These are phyloP conservation scores for Tarenaya hassleriana DNA, from an alignment of 345 rosid species.

Conservation along the genomic window DNA sequence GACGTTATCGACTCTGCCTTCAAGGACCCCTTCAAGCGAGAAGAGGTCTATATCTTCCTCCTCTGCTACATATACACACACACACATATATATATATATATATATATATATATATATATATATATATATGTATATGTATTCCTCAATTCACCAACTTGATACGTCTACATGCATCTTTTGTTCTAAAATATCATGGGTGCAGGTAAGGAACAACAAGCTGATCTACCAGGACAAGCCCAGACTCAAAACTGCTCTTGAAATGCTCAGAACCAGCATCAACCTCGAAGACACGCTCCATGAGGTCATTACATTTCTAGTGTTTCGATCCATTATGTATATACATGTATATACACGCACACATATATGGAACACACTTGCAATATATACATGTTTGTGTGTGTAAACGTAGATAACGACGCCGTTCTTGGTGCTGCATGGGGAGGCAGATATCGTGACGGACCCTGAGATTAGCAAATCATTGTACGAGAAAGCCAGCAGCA, in stretches of 20 bases:
- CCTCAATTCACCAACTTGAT: too few relatives aligned
- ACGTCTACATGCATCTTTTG: too few relatives aligned
- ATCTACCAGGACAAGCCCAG: slow-evolving; percentile 96
- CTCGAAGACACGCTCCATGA: slow-evolving; percentile 62
- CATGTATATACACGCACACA: too few relatives aligned
- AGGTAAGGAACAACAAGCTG: slow-evolving; percentile 78
- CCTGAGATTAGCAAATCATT: slow-evolving; percentile 94
- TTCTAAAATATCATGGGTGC: too few relatives aligned
- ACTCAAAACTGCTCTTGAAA: slow-evolving; percentile 88
- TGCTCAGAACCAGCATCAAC: slow-evolving; percentile 88
- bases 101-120: too few relatives aligned
- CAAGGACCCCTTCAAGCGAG: slow-evolving; percentile 79
- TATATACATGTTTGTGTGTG: too few relatives aligned
- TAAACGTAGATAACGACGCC: slow-evolving; percentile 57
- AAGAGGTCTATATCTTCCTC: too few relatives aligned
- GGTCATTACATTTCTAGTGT: slow-evolving; percentile 29
- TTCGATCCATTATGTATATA: too few relatives aligned
- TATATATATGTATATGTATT: too few relatives aligned
- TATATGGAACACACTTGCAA: too few relatives aligned
- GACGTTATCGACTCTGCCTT: slow-evolving; percentile 76
- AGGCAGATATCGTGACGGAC: slow-evolving; percentile 86
- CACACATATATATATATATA: too few relatives aligned
- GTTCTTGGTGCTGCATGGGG: slow-evolving; percentile 88
- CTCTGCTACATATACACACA: too few relatives aligned
- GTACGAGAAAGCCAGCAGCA: slow-evolving; percentile 66